These are phyloP conservation scores for Phytophthora pisi DNA, from an alignment of 352 stramenopile species.

Conservation along the genomic window DNA sequence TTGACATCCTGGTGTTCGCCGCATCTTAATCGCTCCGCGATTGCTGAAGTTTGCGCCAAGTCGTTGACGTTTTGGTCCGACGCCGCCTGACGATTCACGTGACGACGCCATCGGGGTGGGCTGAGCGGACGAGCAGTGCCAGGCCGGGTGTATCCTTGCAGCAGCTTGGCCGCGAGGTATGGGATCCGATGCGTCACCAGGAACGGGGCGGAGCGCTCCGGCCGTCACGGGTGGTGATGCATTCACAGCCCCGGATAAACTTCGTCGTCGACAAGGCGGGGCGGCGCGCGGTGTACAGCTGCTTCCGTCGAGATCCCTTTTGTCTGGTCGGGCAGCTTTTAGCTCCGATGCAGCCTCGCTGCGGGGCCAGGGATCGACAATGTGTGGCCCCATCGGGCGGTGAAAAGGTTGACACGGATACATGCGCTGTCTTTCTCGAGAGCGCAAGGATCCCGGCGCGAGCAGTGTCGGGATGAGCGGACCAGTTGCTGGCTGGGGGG, in stretches of 20 bases:
- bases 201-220: conserved; percentile 4
- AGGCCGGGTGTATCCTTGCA: conserved; percentile 23
- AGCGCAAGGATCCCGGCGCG: conserved; percentile 9
- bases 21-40: conserved; percentile 7
- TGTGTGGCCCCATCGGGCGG: neutral
- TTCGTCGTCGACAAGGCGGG: neutral
- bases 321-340: neutral
- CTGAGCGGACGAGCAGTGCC: conserved; percentile 12
- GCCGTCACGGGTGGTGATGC: neutral
- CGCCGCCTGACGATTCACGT: neutral
- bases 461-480: conserved; percentile 7
- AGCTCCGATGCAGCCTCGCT: neutral
- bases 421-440: conserved; percentile 10
- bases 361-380: conserved; percentile 1
- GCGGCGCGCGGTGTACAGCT: neutral
- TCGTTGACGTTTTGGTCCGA: conserved; percentile 4
- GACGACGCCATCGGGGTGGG: neutral
- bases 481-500: neutral
- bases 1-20: conserved; percentile 35
- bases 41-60: conserved; percentile 28
- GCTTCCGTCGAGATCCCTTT: neutral
- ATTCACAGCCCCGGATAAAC: neutral
- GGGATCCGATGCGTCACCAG: conserved; percentile 10
- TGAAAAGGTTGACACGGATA: conserved; percentile 23
- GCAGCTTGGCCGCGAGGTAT: conserved; percentile 4